A percentile compares a stretch with the other conserved stretches of the same genome.
Conservation (phyloP, 352 stramenopile species). For the Phytophthora sojae region DNA sequence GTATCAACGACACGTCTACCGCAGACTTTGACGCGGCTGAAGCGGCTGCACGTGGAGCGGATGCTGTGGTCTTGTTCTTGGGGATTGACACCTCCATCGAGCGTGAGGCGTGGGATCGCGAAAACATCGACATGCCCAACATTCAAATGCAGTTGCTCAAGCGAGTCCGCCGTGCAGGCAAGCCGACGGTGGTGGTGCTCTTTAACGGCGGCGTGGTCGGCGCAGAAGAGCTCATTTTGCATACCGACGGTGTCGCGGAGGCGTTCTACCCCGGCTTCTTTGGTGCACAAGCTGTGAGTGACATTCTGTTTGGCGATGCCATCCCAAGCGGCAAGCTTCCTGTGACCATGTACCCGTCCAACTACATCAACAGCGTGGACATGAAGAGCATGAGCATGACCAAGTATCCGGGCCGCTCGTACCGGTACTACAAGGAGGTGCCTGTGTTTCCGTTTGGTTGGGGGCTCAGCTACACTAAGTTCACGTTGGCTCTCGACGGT, state of each 20-base stretch:
- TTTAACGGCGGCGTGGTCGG: constrained; percentile 87
- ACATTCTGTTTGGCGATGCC: constrained; percentile 84
- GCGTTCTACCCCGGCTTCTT: constrained; percentile 84
- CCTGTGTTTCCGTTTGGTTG: constrained; percentile 89
- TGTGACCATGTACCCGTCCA: constrained; percentile 84
- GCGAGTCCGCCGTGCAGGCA: constrained; percentile 53
- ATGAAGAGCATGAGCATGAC: constrained; percentile 92
- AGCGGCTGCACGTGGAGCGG: constrained; percentile 35
- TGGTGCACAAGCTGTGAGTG: constrained; percentile 71
- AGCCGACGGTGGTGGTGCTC: constrained; percentile 81
- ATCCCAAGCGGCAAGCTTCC: constrained; percentile 83
- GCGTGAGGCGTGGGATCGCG: constrained; percentile 70
- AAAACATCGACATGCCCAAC: constrained; percentile 64
- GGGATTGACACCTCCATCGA: constrained; percentile 83
- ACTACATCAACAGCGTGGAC: constrained; percentile 65
- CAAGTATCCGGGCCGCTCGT: constrained; percentile 80
- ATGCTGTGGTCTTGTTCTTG: constrained; percentile 78
- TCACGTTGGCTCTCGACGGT: constrained; percentile 46
- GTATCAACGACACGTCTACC: constrained; percentile 62
- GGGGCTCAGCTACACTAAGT: constrained; percentile 92
- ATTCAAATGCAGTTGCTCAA: constrained; percentile 78
- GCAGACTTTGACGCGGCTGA: constrained; percentile 53
- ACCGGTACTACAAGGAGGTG: constrained; percentile 89
- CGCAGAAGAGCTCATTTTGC: constrained; percentile 65
- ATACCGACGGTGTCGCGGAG: constrained; percentile 66